Percentiles rank a stretch among this genome's conserved stretches.
Conservation (phyloP, 163 green algal genomes). For the Scenedesmus sp. region DNA sequence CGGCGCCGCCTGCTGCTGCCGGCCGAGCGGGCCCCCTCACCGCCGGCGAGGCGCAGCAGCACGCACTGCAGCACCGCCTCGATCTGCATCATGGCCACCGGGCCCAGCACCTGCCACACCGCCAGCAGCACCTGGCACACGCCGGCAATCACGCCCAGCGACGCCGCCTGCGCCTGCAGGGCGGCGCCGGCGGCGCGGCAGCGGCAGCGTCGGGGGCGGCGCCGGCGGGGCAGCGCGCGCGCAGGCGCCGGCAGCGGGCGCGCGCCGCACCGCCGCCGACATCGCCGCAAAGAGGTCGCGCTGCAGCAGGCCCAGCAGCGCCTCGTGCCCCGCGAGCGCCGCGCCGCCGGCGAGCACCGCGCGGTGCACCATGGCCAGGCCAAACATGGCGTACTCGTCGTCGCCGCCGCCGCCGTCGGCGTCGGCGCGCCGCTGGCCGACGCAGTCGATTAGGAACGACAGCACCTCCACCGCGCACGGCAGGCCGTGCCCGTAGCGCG, state of each 20-base stretch:
- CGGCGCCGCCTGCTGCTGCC: neutral
- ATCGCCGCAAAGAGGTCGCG: conserved; percentile 50
- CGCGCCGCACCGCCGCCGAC: conserved; percentile 19
- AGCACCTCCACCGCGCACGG: conserved; percentile 60
- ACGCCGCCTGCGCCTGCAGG: conserved; percentile 17
- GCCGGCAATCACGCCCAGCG: conserved; percentile 50
- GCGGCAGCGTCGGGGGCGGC: neutral
- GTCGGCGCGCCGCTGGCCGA: conserved; percentile 23
- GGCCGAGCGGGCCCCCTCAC: too few relatives aligned
- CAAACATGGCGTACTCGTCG: conserved; percentile 56
- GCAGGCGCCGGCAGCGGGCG: neutral
- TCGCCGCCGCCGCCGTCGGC: conserved; percentile 44
- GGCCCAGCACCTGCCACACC: conserved; percentile 73
- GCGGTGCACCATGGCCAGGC: conserved; percentile 76
- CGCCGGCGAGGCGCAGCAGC: conserved; percentile 83
- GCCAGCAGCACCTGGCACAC: conserved; percentile 69
- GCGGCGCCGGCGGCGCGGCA: neutral
- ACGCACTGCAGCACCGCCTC: conserved; percentile 86
- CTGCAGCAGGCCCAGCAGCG: conserved; percentile 73
- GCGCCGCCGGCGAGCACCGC: conserved; percentile 70
- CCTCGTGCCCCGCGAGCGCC: conserved; percentile 69
- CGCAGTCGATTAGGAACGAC: conserved; percentile 55
- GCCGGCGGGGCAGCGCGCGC: too few relatives aligned
- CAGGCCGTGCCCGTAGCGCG: conserved; percentile 49
- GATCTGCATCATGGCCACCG: conserved; percentile 73